Evolutionary conservation across 352 stramenopile genomes (phyloP), one percentile per base, ranked within the genome.

Genomic region (Pythium brachiatum): DNA sequence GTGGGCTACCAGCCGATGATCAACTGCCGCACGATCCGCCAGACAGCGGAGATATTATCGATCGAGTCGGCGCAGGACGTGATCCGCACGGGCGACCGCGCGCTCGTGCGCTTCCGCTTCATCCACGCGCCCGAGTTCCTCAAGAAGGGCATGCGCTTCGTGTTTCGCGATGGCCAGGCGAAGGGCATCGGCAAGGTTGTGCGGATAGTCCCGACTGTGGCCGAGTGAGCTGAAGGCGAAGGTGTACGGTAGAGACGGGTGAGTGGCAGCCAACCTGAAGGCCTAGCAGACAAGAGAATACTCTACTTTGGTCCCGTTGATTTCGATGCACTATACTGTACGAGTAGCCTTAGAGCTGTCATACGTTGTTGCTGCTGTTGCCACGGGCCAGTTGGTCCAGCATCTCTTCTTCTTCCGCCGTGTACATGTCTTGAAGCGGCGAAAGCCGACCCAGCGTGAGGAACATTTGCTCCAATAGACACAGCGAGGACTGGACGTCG

Each of bases 151-250:
- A 98, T 95, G 84, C 84, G 86, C 60, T 98, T 99, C 74, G 84
- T 99, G 32, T 99, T 99, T 63, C 92, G 97, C 52, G 97, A 99
- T 73, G 97, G 97, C 3, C 89, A 97, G 62, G 96, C 97, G 26
- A 98, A 98, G 73, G 96, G 97, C 60, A 98, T 99, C 46, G 96
- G 96, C 34, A 98, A 97, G 68, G 81, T 97, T 13, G 76, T 91
- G 27, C 77, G 81, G 41, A 87, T 95, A 82, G 54, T 95, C 27
- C 73, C 69, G 1, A 36, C 11, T 4, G 18, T 21, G 41, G 18
- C 41, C 9, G 41, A 48, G 41, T 48, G 41, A 48, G 41, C 41
- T 48, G n/a, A 27, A 1, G 18, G 7, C 7, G n/a, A 21, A 21
- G 9, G 41, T 48, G n/a, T 48, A 47, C 39, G 23, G 39, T 26